phyloP scores from a whole-genome alignment of 306 rosid species.

The Herpetospermum pedunculosum region DNA sequence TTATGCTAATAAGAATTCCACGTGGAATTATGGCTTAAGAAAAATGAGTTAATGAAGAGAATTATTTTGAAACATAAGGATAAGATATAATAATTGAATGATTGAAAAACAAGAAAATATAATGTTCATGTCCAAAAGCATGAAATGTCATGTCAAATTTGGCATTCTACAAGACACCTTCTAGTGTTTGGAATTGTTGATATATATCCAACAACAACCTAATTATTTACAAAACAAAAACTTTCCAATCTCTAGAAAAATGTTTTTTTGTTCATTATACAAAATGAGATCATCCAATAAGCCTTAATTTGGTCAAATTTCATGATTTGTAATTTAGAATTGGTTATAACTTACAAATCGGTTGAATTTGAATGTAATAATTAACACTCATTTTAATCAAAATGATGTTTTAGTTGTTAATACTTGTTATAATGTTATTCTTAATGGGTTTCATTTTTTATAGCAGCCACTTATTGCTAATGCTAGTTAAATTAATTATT shows the following conservation, averaged over 20 bases:
- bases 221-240: slow-evolving; percentile 1
- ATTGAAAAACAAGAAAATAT: neutral
- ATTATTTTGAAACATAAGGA: neutral
- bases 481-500: neutral
- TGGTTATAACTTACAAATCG: neutral
- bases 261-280: neutral
- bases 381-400: neutral
- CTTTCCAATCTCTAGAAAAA: neutral
- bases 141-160: slow-evolving; percentile 2
- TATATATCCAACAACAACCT: slow-evolving; percentile 2
- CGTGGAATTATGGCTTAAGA: neutral
- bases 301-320: neutral
- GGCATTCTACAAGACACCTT: neutral
- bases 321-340: neutral
- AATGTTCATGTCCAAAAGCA: slow-evolving; percentile 1
- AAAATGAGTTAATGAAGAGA: neutral
- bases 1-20: neutral
- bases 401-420: neutral
- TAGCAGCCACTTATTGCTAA: neutral
- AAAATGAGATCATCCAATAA: neutral
- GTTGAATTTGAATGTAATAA: neutral
- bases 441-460: neutral
- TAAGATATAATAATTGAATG: neutral
- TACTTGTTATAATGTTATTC: neutral
- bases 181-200: slow-evolving; percentile 2